Conservation (phyloP, 805 yeast genomes). For the Teunomyces tritomae region DNA sequence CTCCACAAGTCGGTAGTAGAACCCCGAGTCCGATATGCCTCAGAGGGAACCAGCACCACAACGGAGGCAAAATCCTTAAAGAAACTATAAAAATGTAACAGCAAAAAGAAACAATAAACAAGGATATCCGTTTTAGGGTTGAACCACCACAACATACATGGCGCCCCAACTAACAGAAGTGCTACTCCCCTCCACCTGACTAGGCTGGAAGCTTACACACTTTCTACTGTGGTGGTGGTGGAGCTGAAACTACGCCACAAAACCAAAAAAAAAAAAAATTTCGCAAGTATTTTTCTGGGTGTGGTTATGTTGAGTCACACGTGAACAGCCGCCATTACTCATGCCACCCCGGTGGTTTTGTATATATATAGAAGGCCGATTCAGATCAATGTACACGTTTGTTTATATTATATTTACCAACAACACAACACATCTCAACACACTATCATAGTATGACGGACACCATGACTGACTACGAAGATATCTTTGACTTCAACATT, state of each 20-base stretch:
- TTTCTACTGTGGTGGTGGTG: constrained; percentile 3
- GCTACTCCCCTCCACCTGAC: too few species aligned
- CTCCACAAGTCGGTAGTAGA: neutral
- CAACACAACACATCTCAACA: neutral
- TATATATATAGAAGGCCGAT: neutral
- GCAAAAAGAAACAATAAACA: neutral
- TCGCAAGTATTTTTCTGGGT: neutral
- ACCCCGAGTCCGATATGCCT: neutral
- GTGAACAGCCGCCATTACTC: constrained; percentile 4
- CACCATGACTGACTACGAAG: constrained; percentile 9
- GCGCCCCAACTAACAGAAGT: too few species aligned
- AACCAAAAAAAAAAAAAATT: neutral
- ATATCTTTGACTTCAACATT: constrained; percentile 15
- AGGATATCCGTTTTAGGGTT: neutral
- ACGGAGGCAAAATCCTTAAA: neutral
- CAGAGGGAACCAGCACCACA: neutral
- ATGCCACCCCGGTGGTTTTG: constrained; percentile 2
- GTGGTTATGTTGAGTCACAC: constrained; percentile 4
- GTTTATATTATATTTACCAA: neutral
- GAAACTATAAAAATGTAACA: neutral
- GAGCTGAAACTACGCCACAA: constrained; percentile 1
- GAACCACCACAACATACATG: neutral
- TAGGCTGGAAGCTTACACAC: neutral
- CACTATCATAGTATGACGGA: neutral
- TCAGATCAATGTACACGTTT: neutral